These are phyloP conservation scores for Umbellularia californica DNA, from an alignment of 164 flowering plant genomes.

Conservation along the genomic window DNA sequence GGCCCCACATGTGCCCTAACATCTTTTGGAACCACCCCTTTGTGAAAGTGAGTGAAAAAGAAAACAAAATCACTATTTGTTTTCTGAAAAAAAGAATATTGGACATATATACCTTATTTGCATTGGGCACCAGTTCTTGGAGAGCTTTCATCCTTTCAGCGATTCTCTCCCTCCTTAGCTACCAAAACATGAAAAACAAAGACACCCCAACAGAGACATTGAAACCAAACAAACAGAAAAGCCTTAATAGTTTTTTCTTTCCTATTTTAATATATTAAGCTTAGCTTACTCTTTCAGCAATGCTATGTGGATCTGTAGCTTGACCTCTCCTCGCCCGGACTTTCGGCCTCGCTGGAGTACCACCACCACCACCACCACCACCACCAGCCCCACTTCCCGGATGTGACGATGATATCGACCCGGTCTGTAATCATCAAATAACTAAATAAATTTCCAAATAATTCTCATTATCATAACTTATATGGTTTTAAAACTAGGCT, in stretches of 20 bases:
- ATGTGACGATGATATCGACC: constrained; percentile 40
- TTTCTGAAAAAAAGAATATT: too few relatives aligned
- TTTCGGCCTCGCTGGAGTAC: constrained; percentile 37
- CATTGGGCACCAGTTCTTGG: constrained; percentile 93
- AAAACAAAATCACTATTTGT: neutral
- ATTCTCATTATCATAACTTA: too few relatives aligned
- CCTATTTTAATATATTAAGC: neutral
- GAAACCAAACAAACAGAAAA: neutral
- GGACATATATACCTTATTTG: constrained; percentile 61
- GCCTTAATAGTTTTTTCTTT: too few relatives aligned
- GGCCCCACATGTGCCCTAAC: too few relatives aligned
- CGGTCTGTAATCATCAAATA: constrained; percentile 15
- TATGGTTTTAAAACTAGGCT: too few relatives aligned
- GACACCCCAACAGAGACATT: neutral
- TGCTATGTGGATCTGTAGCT: constrained; percentile 51
- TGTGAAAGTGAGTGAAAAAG: neutral
- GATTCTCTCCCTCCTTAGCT: constrained; percentile 91
- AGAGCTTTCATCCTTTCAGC: constrained; percentile 93
- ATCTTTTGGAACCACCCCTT: too few relatives aligned
- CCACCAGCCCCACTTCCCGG: constrained; percentile 36
- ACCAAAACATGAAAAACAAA: constrained; percentile 16
- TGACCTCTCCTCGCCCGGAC: constrained; percentile 47
- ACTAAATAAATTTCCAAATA: too few relatives aligned
- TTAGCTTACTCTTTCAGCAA: constrained; percentile 40
- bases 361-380: constrained; percentile 20